A percentile compares a stretch with the other conserved stretches of the same genome.
phyloP scores from a whole-genome alignment of 345 rosid genomes.

The Citrus mangshanensis region DNA sequence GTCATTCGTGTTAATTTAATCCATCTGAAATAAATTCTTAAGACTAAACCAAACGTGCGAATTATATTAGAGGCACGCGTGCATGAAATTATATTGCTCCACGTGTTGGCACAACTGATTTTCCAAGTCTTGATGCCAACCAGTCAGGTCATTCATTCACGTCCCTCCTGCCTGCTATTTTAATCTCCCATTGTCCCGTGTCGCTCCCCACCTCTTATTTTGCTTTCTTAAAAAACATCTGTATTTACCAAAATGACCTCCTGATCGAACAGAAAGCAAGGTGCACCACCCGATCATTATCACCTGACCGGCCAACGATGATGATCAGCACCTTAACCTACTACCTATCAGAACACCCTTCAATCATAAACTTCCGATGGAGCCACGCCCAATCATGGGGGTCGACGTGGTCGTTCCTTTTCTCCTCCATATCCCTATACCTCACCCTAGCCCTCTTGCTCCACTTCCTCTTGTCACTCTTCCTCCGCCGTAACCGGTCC shows the following conservation, averaged over 20 bases:
- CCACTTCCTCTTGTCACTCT: constrained; percentile 43
- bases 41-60: neutral
- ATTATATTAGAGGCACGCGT: neutral
- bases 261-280: neutral
- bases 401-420: constrained; percentile 87
- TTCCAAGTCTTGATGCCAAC: neutral
- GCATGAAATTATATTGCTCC: neutral
- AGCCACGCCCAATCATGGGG: constrained; percentile 80
- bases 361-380: constrained; percentile 81
- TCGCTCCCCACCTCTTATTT: neutral
- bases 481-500: constrained; percentile 39
- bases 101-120: neutral
- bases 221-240: neutral
- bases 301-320: constrained; percentile 14
- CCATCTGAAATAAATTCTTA: no score
- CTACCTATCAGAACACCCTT: constrained; percentile 80
- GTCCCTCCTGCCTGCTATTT: neutral
- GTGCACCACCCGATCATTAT: constrained; percentile 18
- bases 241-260: neutral
- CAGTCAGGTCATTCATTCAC: neutral
- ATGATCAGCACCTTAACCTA: constrained; percentile 34
- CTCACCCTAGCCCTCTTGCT: constrained; percentile 44
- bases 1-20: no score
- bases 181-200: neutral
- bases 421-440: constrained; percentile 58